phyloP scores from a whole-genome alignment of 768 basidiomycete genomes.

The Omphalotus guepiniiformis region DNA sequence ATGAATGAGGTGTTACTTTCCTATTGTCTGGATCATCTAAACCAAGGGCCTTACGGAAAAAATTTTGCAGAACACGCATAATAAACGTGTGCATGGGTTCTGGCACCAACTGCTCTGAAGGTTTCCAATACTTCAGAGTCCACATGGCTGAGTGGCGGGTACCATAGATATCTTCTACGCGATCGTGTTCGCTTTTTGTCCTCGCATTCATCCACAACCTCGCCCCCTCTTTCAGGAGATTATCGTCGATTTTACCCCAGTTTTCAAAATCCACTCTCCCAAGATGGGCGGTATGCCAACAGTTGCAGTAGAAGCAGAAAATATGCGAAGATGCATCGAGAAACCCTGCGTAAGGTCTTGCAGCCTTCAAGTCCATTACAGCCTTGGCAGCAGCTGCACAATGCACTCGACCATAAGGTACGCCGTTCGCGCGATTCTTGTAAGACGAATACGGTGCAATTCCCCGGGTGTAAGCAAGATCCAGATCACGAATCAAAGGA shows the following conservation, averaged over 20 bases:
- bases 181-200: constrained; percentile 1
- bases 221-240: constrained; percentile 13
- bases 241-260: constrained; percentile 13
- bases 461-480: constrained; percentile 1
- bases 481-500: constrained; percentile 1
- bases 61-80: neutral
- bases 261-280: constrained; percentile 8
- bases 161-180: constrained; percentile 18
- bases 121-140: constrained; percentile 33
- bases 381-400: neutral
- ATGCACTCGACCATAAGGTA: constrained; percentile 7
- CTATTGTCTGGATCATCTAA: neutral
- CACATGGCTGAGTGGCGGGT: constrained; percentile 25
- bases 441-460: neutral
- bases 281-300: neutral
- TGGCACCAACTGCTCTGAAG: constrained; percentile 23
- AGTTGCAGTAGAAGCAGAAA: neutral
- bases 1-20: neutral
- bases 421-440: no score
- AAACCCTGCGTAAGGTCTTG: neutral
- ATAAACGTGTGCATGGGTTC: constrained; percentile 31
- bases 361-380: constrained; percentile 2
- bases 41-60: neutral
- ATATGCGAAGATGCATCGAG: neutral
- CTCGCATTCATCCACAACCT: constrained; percentile 17